Base-by-base conservation (phyloP, 2,329 filamentous ascomycete genomes). In the Fusarium liriodendri region DNA sequence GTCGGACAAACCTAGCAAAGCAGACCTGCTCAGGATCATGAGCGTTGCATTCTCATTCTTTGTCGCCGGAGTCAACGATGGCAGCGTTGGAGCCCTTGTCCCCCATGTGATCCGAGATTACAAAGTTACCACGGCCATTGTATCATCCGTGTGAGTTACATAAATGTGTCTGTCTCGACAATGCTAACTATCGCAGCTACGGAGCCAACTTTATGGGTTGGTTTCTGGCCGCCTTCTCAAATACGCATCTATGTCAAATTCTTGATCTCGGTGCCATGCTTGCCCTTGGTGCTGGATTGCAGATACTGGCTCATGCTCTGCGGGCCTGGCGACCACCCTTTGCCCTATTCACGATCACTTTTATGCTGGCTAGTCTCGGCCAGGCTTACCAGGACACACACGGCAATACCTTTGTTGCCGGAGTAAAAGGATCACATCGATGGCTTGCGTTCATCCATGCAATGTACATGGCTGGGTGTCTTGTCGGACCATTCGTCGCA, bases 361-460 rank as follows among this genome's bases (percentile, higher is more conserved):
- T 92, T 77, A 89, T 88, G 79, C 70, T 92, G 9, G 86, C 88
- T 1, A 87, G 87, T 11, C 76, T 91, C 0, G 90, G 91, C 0
- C 89, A 91, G 77, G 91, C 88, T 0, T 91, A 88, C 65, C 89
- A 92, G 68, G 91, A 93, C 71, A 87, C 90, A 0, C 89, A 91
- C 25, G 87, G 88, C 1, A 92, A 93, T 66, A 89, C 89, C 0
- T 92, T 89, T 66, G 89, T 91, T 1, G 85, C 87, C 0, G 83
- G 85, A 0, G 79, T 87, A 1, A 84, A 84, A 11, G 82, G 80
- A 0, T 87, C 89, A 0, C 89, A 92, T 76, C 82, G 89, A 6
- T 92, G 89, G 87, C 82, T 92, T 0, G 88, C 89, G 0, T 88
- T 92, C 63, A 90, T 92, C 18, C 91, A 92, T 70, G 90, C 89